Percentiles rank a stretch among this genome's conserved stretches.
Evolutionary conservation across 306 rosid species (phyloP).

Genomic region (Leucaena leucocephala): DNA sequence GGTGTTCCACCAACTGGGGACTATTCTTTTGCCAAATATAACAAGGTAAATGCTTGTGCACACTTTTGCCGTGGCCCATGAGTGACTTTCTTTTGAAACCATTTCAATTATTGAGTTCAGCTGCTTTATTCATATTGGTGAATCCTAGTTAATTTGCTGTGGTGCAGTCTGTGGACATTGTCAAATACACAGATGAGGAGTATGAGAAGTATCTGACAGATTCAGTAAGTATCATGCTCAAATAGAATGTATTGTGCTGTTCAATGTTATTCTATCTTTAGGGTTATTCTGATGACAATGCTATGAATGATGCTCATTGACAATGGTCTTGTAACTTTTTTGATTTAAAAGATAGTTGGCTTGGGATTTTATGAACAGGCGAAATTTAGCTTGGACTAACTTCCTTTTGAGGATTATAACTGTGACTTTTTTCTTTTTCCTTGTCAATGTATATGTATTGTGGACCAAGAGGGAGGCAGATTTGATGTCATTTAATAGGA

Average conservation of each 20-base stretch:
- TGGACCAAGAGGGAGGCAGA: neutral
- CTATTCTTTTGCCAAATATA: conserved; percentile 94
- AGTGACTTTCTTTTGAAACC: neutral
- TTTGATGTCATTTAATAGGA: conserved; percentile 12
- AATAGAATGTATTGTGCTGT: neutral
- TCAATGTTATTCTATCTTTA: neutral
- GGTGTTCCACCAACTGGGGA: conserved; percentile 91
- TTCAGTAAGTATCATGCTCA: conserved; percentile 59
- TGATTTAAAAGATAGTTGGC: conserved; percentile 2
- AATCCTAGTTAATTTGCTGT: conserved; percentile 38
- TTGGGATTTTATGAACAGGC: neutral
- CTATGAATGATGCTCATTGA: conserved; percentile 15
- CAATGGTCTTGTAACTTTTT: neutral
- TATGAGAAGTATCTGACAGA: conserved; percentile 79
- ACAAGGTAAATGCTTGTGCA: conserved; percentile 61
- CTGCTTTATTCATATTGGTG: conserved; percentile 28
- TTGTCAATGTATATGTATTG: conserved; percentile 3
- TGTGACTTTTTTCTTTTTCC: neutral
- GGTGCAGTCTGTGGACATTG: conserved; percentile 81
- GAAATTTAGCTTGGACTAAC: neutral
- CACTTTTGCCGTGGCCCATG: neutral
- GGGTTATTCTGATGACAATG: neutral
- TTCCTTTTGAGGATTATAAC: neutral
- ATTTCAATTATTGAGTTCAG: conserved; percentile 12
- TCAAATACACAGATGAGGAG: conserved; percentile 92